These are phyloP conservation scores for Omphalea diandra DNA, from an alignment of 441 rosid species.

Conservation along the genomic window DNA sequence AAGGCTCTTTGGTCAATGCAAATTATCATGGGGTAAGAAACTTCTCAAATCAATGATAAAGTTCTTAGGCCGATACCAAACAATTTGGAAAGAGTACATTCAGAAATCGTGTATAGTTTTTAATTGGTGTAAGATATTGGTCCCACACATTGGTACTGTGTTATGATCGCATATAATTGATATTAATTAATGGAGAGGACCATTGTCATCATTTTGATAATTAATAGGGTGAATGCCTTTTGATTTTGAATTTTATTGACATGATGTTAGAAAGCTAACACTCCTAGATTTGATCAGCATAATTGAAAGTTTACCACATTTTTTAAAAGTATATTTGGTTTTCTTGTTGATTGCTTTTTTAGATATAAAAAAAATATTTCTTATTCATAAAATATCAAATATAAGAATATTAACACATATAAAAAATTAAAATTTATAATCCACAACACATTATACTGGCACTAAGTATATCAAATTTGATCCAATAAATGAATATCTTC, in stretches of 20 bases:
- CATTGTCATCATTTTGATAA: constrained; percentile 16
- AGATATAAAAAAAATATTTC: too few species aligned
- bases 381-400: too few species aligned
- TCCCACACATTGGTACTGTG: constrained; percentile 8
- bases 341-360: too few species aligned
- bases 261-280: constrained; percentile 2
- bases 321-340: too few species aligned
- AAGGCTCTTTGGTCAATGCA: constrained; percentile 5
- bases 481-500: too few species aligned
- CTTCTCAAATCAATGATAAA: constrained; percentile 10
- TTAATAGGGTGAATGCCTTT: background rate
- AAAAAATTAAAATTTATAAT: too few species aligned
- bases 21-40: constrained; percentile 10
- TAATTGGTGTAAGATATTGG: background rate
- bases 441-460: too few species aligned
- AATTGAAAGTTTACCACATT: too few species aligned
- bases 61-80: constrained; percentile 7
- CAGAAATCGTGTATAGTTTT: background rate
- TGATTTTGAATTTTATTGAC: background rate
- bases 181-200: constrained; percentile 16
- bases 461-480: too few species aligned
- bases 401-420: too few species aligned
- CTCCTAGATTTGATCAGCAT: too few species aligned
- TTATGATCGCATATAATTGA: constrained; percentile 4
- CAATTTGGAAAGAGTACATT: constrained; percentile 5